Evolutionary conservation across 495 filamentous ascomycete genomes (phyloP), one percentile per base, ranked within the genome.

Genomic region (Penicillium paxilli): DNA sequence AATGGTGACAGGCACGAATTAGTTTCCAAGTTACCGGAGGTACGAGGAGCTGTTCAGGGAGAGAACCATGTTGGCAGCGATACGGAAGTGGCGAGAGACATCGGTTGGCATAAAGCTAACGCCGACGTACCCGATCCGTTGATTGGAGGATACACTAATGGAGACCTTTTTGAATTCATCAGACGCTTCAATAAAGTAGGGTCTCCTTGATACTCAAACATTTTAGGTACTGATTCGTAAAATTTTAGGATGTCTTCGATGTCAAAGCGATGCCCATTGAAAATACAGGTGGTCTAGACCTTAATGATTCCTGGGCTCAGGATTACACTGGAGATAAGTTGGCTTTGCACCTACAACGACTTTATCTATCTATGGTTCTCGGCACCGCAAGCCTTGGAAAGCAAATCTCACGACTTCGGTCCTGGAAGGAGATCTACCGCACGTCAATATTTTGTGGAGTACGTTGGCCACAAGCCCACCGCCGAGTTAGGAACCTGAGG

Each of bases 321-420:
- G 87, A 89, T 57, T 90, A 90, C 68, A 86, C 84, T 0, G 88
- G 89, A 0, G 88, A 91, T 67, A 91, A 91, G 66, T 69, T 92
- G 51, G 73, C 88, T 32, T 80, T 81, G 9, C 87, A 82, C 52
- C 52, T 91, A 19, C 88, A 92, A 64, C 74, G 88, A n/a, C 71
- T 91, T 20, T 92, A 92, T 67, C 89, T 88, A 84, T 88, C 86
- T 0, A 80, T 90, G 8, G 77, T 85, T 2, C 79, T 91, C 37
- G 81, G 85, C 11, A 17, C 87, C 32, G 74, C 89, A 25, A 78
- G 72, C 2, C 77, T 81, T 33, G 80, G 76, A 7, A 91, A 91
- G 55, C 88, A 92, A 56, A 77, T 89, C 49, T 84, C 78, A 1
- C 76, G 88, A 6, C 66, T 92, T 5, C 79, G 88, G 6, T 90